Evolutionary conservation across 2,329 filamentous ascomycete genomes (phyloP).

Genomic region (Sordariomycetes sp.): DNA sequence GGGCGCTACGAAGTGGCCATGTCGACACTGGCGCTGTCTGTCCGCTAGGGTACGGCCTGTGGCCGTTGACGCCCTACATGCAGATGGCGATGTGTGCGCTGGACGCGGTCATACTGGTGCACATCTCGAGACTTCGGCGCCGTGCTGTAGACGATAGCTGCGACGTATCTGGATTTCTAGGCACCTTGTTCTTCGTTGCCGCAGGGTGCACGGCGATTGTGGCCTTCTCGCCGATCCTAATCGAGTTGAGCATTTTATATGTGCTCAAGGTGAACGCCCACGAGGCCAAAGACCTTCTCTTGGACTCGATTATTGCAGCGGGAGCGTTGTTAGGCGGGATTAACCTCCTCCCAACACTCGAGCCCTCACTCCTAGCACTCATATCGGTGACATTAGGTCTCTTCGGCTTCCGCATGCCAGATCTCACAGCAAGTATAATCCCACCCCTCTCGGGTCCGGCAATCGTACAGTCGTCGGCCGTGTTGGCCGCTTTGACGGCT

Average conservation of each 20-base stretch:
- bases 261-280: conserved; percentile 10
- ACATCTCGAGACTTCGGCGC: conserved; percentile 14
- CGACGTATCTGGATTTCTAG: conserved; percentile 8
- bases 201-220: conserved; percentile 10
- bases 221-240: conserved; percentile 10
- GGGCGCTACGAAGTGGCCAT: conserved; percentile 1
- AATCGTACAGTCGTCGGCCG: neutral
- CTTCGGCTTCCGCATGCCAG: conserved; percentile 6
- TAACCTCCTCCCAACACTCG: conserved; percentile 15
- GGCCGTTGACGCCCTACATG: conserved; percentile 4
- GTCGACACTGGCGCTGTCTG: conserved; percentile 12
- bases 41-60: conserved; percentile 7
- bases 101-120: conserved; percentile 19
- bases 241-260: conserved; percentile 11
- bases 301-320: conserved; percentile 16
- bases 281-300: conserved; percentile 17
- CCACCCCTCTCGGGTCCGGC: conserved; percentile 1
- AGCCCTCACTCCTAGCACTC: conserved; percentile 16
- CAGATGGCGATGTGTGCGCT: conserved; percentile 16
- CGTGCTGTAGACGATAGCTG: conserved; percentile 9
- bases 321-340: conserved; percentile 14
- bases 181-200: conserved; percentile 5
- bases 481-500: neutral
- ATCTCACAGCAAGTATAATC: conserved; percentile 3
- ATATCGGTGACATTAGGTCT: conserved; percentile 12